Percentiles rank a stretch among this genome's conserved stretches.
phyloP scores from a whole-genome alignment of 352 stramenopile species.

The Globisporangium spiculum region DNA sequence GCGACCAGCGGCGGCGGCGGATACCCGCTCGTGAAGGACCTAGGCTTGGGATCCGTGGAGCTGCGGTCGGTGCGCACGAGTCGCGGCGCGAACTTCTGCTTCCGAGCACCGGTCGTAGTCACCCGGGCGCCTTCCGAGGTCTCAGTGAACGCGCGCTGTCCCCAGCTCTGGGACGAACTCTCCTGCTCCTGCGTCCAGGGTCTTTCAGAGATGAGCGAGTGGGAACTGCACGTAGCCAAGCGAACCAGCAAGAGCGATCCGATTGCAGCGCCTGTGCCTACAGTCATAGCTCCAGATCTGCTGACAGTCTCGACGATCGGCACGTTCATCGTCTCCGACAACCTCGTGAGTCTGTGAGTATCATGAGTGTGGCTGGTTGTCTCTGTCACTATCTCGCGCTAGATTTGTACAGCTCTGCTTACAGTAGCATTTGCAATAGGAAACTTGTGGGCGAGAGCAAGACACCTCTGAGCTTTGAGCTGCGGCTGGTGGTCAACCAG shows the following conservation, averaged over 20 bases:
- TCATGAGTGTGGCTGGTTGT: background rate
- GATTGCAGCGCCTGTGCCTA: background rate
- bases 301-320: background rate
- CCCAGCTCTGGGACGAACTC: background rate
- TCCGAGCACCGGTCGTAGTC: background rate
- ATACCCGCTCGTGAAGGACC: background rate
- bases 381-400: background rate
- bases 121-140: background rate
- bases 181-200: background rate
- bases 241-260: background rate
- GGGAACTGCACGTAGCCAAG: background rate
- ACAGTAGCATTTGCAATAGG: background rate
- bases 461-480: background rate
- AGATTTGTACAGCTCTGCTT: background rate
- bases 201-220: background rate
- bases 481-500: background rate
- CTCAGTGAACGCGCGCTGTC: background rate
- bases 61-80: background rate
- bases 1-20: background rate
- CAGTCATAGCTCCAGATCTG: background rate
- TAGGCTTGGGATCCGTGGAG: background rate
- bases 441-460: background rate
- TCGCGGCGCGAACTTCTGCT: background rate
- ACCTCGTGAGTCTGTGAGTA: background rate
- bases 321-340: background rate